Percentiles rank a stretch among this genome's conserved stretches.
Evolutionary conservation across 805 yeast genomes (phyloP).

Genomic region (Kodamaea nitidulidarum): DNA sequence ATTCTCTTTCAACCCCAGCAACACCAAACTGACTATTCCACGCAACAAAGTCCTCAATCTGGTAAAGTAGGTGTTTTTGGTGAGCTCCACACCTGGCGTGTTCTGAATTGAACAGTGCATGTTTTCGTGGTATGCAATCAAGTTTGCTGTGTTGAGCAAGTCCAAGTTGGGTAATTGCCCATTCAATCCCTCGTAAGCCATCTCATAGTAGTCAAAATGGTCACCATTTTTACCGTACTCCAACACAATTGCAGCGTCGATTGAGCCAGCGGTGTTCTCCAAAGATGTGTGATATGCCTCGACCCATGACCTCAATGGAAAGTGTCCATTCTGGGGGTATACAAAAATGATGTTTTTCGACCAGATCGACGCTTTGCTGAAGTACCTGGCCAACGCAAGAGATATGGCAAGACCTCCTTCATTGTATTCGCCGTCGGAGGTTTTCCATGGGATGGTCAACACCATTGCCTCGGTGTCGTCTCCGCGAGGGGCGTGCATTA

Average conservation of each 20-base stretch:
- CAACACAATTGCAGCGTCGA: conserved; percentile 83
- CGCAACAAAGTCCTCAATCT: conserved; percentile 56
- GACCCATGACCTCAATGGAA: conserved; percentile 81
- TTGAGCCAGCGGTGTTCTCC: conserved; percentile 87
- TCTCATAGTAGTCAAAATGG: conserved; percentile 66
- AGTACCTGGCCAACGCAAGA: conserved; percentile 71
- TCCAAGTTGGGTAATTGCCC: conserved; percentile 96
- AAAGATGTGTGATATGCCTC: conserved; percentile 84
- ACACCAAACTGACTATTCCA: conserved; percentile 66
- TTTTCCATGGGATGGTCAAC: conserved; percentile 81
- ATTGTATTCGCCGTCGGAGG: conserved; percentile 60
- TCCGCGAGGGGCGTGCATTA: conserved; percentile 89
- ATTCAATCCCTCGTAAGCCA: conserved; percentile 81
- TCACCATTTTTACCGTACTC: conserved; percentile 72
- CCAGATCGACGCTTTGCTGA: conserved; percentile 88
- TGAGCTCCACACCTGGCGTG: conserved; percentile 43
- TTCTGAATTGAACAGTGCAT: conserved; percentile 62
- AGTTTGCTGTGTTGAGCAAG: conserved; percentile 75
- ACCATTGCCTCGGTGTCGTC: conserved; percentile 96
- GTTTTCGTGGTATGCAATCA: conserved; percentile 71
- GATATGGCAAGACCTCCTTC: conserved; percentile 77
- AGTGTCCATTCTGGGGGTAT: conserved; percentile 66
- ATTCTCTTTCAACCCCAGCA: conserved; percentile 58
- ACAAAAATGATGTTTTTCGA: conserved; percentile 89
- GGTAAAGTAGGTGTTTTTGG: conserved; percentile 45